These are phyloP conservation scores for Coniochaeta hoffmannii DNA, from an alignment of 2,329 filamentous ascomycete genomes.

Conservation along the genomic window DNA sequence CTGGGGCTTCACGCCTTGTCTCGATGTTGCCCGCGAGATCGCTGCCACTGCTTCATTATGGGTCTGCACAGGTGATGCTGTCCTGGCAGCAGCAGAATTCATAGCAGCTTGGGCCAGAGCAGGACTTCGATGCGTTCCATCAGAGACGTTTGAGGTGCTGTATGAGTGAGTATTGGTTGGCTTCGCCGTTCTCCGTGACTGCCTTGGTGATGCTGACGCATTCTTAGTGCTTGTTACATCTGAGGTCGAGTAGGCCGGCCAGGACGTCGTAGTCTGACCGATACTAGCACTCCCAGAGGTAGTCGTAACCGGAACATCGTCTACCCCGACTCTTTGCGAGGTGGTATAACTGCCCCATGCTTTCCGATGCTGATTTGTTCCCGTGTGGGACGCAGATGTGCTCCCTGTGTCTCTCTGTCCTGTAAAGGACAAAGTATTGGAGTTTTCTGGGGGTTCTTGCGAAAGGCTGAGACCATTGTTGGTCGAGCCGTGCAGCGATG, in stretches of 20 bases:
- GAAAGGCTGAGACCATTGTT: not conserved
- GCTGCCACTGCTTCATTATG: conserved; percentile 23
- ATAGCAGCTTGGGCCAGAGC: conserved; percentile 1
- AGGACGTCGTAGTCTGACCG: not conserved
- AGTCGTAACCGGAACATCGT: not conserved
- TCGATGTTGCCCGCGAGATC: conserved; percentile 23
- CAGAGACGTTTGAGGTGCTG: not conserved
- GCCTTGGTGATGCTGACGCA: not conserved
- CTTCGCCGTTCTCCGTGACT: not conserved
- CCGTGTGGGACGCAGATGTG: not conserved
- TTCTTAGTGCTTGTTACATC: not conserved
- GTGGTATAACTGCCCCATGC: not conserved
- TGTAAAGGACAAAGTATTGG: not conserved
- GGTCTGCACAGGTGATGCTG: conserved; percentile 14
- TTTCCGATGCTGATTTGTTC: not conserved
- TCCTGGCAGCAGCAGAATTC: conserved; percentile 13
- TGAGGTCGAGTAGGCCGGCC: not conserved
- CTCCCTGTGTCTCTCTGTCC: not conserved
- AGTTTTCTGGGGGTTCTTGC: not conserved
- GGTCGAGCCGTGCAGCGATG: not conserved
- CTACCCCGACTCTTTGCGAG: not conserved
- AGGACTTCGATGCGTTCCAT: not conserved
- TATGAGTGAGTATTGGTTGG: not conserved
- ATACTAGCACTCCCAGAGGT: not conserved
- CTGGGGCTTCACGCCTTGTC: conserved; percentile 22